Conservation (phyloP, 345 rosid genomes). For the Euphorbia tirucalli region DNA sequence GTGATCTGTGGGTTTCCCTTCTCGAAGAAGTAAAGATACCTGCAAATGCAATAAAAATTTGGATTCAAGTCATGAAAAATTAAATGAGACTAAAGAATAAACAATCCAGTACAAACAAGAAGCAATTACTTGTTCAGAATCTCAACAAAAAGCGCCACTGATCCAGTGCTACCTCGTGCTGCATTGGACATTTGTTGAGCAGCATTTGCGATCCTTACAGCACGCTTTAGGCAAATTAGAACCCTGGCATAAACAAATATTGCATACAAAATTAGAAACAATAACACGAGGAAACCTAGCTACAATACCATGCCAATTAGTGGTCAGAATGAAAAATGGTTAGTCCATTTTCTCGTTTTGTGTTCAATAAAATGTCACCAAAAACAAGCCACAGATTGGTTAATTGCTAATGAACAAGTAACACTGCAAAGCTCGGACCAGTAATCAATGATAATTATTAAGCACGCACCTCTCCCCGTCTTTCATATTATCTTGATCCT, state of each 20-base stretch:
- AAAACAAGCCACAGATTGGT: neutral
- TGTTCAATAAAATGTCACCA: neutral
- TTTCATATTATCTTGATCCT: constrained; percentile 78
- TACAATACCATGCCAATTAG: neutral
- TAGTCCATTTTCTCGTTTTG: neutral
- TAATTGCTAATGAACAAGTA: neutral
- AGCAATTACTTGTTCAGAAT: constrained; percentile 80
- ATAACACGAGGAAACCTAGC: neutral
- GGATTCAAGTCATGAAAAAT: constrained; percentile 2
- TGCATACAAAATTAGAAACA: neutral
- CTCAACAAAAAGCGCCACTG: constrained; percentile 81
- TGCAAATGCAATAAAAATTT: constrained; percentile 22
- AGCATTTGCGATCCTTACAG: constrained; percentile 89
- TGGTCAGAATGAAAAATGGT: neutral
- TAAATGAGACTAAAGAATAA: neutral
- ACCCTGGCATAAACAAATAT: constrained; percentile 47
- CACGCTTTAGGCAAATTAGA: constrained; percentile 87
- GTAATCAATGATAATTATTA: neutral
- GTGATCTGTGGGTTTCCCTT: constrained; percentile 79
- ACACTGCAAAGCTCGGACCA: neutral
- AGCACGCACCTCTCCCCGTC: constrained; percentile 86
- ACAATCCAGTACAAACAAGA: neutral
- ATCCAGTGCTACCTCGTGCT: constrained; percentile 75
- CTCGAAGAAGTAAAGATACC: constrained; percentile 91
- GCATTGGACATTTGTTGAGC: constrained; percentile 86